A percentile compares a stretch with the other conserved stretches of the same genome.
phyloP scores from a whole-genome alignment of 1,284 basidiomycete species.

The Heliocybe sulcata region DNA sequence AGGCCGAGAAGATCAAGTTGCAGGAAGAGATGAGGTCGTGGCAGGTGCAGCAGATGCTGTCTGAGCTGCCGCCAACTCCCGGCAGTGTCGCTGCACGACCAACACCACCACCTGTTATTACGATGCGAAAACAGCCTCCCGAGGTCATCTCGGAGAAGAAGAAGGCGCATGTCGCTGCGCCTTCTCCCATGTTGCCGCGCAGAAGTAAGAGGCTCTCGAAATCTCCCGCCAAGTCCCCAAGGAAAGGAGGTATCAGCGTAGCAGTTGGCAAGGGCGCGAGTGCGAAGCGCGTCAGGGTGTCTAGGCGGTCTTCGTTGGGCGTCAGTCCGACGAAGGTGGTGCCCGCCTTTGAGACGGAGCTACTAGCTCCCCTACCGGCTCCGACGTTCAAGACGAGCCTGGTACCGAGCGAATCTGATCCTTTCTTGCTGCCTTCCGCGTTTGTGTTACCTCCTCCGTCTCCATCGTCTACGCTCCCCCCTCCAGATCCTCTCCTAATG shows the following conservation, averaged over 20 bases:
- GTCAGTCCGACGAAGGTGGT: slow-evolving; percentile 24
- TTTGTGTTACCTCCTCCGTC: slow-evolving; percentile 72
- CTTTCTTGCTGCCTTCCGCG: slow-evolving; percentile 41
- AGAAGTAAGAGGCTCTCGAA: slow-evolving; percentile 34
- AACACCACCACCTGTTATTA: background rate
- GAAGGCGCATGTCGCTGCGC: background rate
- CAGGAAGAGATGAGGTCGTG: slow-evolving; percentile 61
- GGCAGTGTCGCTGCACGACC: slow-evolving; percentile 3
- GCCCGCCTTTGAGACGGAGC: slow-evolving; percentile 62
- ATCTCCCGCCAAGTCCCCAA: slow-evolving; percentile 4
- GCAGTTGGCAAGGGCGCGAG: slow-evolving; percentile 31
- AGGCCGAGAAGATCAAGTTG: slow-evolving; percentile 59
- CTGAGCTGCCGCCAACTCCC: slow-evolving; percentile 46
- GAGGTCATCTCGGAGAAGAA: background rate
- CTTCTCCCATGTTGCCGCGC: slow-evolving; percentile 28
- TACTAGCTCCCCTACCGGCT: slow-evolving; percentile 32
- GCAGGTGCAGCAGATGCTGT: slow-evolving; percentile 56
- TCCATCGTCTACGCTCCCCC: slow-evolving; percentile 50
- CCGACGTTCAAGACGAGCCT: slow-evolving; percentile 21
- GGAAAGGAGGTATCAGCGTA: slow-evolving; percentile 13
- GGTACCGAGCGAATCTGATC: slow-evolving; percentile 3
- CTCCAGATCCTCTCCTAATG: slow-evolving; percentile 28
- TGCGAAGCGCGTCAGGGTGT: slow-evolving; percentile 34
- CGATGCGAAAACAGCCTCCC: background rate
- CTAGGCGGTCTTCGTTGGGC: slow-evolving; percentile 33